Base-by-base conservation (phyloP, 192 early-diverging fungal species). In the Coemansia sp. region DNA sequence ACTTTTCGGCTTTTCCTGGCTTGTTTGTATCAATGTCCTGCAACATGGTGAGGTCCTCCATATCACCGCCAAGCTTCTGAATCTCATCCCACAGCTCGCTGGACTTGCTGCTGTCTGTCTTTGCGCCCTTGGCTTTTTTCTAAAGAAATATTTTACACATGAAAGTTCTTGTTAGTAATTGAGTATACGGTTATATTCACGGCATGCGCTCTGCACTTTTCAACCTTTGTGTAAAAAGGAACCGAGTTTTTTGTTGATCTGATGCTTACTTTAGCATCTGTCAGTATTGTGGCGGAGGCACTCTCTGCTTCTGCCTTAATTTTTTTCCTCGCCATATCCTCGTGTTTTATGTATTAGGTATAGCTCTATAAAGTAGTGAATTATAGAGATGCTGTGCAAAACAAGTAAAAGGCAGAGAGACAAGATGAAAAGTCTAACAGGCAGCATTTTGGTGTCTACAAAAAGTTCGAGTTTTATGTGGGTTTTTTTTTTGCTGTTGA, bases 21-120 rank as follows among this genome's bases (percentile, higher is more conserved):
- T 69, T 75, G 39, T 64, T 81, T 15, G 86, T 86, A 26, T 83
- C 79, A 9, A 86, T 84, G 23, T 87, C 88, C 13, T 72, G 67
- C 9, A 91, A 72, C 69, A 89, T 72, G 48, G 85, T 83, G 61
- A 89, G 64, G 56, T 91, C 89, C 15, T 72, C 75, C 65, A 74
- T 70, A 53, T 75, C 72, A 16, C 89, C 89, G 49, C 89, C 89
- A n/a, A 91, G 72, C 61, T 80, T 83, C 61, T 86, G 77, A 64
- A 91, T 91, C 80, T 91, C 88, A 21, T 72, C 73, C 69, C 88
- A 79, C 56, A 91, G 79, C 38, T 1, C 72, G 21, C 16, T 69
- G 62, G 62, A 57, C 50, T 19, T 21, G 26, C 16, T 39, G 56
- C 44, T 59, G 40, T 19, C 32, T 32, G 32, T 32, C 10, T 68